Base-by-base conservation (phyloP, 305 asterid genomes). In the Stenogyne calaminthoides region DNA sequence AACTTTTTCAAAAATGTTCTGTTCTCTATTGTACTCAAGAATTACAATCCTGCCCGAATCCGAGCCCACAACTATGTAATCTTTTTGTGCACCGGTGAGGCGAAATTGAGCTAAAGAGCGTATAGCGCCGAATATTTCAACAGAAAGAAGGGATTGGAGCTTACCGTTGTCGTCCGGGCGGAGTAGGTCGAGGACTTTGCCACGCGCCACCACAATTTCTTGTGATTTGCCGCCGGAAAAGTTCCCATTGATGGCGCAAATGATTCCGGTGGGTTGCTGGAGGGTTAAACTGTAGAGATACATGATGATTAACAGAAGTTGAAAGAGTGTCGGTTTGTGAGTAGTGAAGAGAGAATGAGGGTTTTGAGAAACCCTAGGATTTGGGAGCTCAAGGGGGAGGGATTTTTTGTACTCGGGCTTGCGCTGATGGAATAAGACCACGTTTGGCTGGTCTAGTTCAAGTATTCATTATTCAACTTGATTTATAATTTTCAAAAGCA, bases 91-190 rank as follows among this genome's bases (percentile, higher is more conserved):
- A 20, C 98, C 99, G n/a, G 98, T 92, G 61, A 95, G 86, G 37
- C 98, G 94, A 73, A 95, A 92, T 72, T 91, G 99, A 74, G 99
- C 95, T 78, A 95, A 70, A 15, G 99, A 95, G 44, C 99, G 91
- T 73, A 95, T 88, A 54, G 87, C 88, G 0, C 99, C 99, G 51
- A 95, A 95, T 7, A 91, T 88, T 77, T 92, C 97, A 57, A 91
- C 95, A 7, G 99, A 95, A 3, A 95, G 86, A 3, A 95, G 83
- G 3, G 95, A 89, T 49, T 91, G 96, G 51, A 95, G 88, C 87
- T 92, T 95, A 87, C 98, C 97, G 32, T 87, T 91, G 8, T 95
- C 97, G 76, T 95, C 96, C 67, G 98, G 99, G 29, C 99, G 98
- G 36, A 95, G 81, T 63, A 95, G 98, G 81, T 91, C 96, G 73